Evolutionary conservation across 2,329 filamentous ascomycete genomes (phyloP), one percentile per base, ranked within the genome.

Genomic region (Fusarium anguioides): DNA sequence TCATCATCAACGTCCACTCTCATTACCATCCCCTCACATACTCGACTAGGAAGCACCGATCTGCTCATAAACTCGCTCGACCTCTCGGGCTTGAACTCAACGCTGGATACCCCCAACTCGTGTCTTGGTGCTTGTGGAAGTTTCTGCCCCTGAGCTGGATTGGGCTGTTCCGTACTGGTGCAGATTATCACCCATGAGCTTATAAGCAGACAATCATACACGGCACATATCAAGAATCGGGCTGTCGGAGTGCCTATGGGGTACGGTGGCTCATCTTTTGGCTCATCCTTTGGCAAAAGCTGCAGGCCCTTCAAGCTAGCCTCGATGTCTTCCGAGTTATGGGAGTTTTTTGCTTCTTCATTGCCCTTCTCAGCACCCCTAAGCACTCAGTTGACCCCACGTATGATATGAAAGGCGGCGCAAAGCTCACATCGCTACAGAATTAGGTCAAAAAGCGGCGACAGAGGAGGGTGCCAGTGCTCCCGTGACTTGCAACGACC

Each of bases 351-450:
- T 23, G 36, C 44, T 39, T 39, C 15, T 24, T 42, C 26, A 35
- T 12, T 27, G 17, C 14, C 14, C 15, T 11, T 7, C 24, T 20
- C n/a, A 21, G 8, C 26, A 37, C 20, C n/a, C 24, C 27, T 10
- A 8, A 33, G 17, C 14, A 39, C 18, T 39, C 5, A 14, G n/a
- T 18, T 39, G n/a, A 11, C 17, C 20, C 21, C 35, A 27, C 40
- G 21, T 26, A 18, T 26, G 23, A n/a, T 21, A 15, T 18, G 33
- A 11, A 50, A 45, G 40, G 6, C 11, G 36, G 31, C 15, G 14
- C 41, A 44, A 50, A 65, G 46, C 64, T 68, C 45, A 68, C 31
- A 14, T 15, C 14, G 35, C 35, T 27, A 20, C 33, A 48, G 20
- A 57, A 17, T 23, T 48, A 68, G 64, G 41, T 24, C 33, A 37